phyloP scores from a whole-genome alignment of 805 yeast genomes.

The Jamesozyma rosinii region DNA sequence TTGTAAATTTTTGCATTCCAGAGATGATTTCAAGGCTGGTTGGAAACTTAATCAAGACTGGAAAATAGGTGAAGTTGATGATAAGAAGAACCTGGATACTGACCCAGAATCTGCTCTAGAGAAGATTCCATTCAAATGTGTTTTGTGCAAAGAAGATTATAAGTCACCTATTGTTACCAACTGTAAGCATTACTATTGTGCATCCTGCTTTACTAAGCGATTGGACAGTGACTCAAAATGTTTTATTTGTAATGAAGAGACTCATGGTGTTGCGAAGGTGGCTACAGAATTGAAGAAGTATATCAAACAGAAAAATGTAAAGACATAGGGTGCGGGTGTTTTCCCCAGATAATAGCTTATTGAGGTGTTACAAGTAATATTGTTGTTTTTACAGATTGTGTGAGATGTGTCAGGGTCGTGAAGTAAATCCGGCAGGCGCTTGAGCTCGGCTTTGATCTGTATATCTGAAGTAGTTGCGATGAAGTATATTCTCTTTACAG shows the following conservation, averaged over 20 bases:
- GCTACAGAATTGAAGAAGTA: constrained; percentile 34
- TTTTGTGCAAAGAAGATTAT: constrained; percentile 49
- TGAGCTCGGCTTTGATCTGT: too few species aligned
- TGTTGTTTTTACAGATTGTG: too few species aligned
- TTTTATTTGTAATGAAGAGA: constrained; percentile 48
- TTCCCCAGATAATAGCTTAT: too few species aligned
- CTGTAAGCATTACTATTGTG: constrained; percentile 61
- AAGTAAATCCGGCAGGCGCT: too few species aligned
- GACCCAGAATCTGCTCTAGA: constrained; percentile 13
- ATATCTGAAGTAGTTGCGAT: too few species aligned
- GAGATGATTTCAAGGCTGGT: constrained; percentile 75
- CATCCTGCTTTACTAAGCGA: constrained; percentile 45
- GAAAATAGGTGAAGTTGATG: constrained; percentile 36
- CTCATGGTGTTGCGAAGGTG: constrained; percentile 51
- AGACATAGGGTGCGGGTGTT: background rate
- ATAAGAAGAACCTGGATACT: constrained; percentile 11
- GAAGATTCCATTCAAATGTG: constrained; percentile 51
- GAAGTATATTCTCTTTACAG: too few species aligned
- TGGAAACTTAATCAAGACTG: constrained; percentile 63
- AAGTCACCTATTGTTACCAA: constrained; percentile 46
- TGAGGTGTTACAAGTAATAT: too few species aligned
- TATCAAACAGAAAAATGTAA: constrained; percentile 7
- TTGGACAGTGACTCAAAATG: constrained; percentile 40
- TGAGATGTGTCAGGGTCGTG: too few species aligned
- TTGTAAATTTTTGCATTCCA: constrained; percentile 83